Percentiles rank a stretch among this genome's conserved stretches.
phyloP scores from a whole-genome alignment of 345 rosid genomes.

The Eucalyptus sp. region DNA sequence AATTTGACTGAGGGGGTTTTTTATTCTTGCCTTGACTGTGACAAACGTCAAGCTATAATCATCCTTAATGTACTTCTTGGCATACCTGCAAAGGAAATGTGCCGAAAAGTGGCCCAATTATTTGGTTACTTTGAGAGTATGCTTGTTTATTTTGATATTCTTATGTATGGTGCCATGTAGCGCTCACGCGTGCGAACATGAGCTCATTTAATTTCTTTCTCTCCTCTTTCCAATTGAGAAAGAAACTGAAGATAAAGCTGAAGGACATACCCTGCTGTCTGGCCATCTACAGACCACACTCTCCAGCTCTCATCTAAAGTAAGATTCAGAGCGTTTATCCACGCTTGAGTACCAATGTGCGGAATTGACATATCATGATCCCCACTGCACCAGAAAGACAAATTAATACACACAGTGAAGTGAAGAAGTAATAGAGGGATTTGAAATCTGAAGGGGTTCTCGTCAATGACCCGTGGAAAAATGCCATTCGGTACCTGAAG shows the following conservation, averaged over 20 bases:
- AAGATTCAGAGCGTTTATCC: conserved; percentile 10
- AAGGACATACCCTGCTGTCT: conserved; percentile 10
- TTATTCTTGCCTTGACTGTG: conserved; percentile 6
- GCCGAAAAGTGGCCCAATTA: neutral
- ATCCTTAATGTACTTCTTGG: neutral
- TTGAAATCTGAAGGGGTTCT: neutral
- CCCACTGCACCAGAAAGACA: conserved; percentile 4
- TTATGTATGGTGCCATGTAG: neutral
- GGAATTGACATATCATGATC: conserved; percentile 21
- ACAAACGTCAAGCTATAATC: conserved; percentile 1
- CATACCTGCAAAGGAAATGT: neutral
- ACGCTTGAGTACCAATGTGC: conserved; percentile 8
- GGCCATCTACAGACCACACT: conserved; percentile 5
- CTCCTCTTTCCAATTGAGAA: neutral
- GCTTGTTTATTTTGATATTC: neutral
- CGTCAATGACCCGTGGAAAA: neutral
- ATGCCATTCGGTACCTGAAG: neutral
- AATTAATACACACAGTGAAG: neutral
- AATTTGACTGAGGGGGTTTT: neutral
- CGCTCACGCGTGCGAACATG: rapidly evolving
- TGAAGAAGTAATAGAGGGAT: neutral
- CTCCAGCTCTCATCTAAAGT: conserved; percentile 9
- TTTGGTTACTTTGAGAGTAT: neutral
- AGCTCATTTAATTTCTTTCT: neutral
- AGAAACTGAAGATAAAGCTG: neutral